These are phyloP conservation scores for Paramecium bursaria DNA, from an alignment of 73 alveolate species.

Conservation along the genomic window DNA sequence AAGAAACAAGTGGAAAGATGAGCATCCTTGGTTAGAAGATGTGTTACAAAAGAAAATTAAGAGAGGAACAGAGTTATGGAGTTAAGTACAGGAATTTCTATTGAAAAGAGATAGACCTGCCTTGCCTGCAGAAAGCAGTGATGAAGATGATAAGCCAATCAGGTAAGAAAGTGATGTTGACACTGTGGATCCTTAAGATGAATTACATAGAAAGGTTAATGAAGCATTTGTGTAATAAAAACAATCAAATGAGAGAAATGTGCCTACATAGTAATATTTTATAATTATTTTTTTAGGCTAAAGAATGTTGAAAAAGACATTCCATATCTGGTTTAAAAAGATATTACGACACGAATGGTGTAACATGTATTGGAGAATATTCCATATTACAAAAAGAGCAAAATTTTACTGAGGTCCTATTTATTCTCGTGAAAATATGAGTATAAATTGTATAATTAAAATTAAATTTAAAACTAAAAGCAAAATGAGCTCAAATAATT, in stretches of 20 bases:
- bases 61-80: conserved; percentile 57
- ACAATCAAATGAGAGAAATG: neutral
- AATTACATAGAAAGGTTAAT: neutral
- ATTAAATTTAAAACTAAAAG: too few relatives aligned
- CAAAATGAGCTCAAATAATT: too few relatives aligned
- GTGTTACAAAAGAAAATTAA: conserved; percentile 16
- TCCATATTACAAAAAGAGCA: conserved; percentile 51
- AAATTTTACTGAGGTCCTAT: too few relatives aligned
- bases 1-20: conserved; percentile 48
- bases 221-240: neutral
- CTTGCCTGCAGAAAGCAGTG: neutral
- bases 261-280: neutral
- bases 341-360: conserved; percentile 15
- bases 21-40: conserved; percentile 56
- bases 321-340: conserved; percentile 8
- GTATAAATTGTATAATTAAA: too few relatives aligned
- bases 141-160: conserved; percentile 15
- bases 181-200: neutral
- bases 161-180: neutral
- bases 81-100: conserved; percentile 20
- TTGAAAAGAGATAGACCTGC: conserved; percentile 22
- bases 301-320: conserved; percentile 31
- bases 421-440: too few relatives aligned
- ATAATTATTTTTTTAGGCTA: neutral
- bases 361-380: conserved; percentile 7